Percentiles rank a stretch among this genome's conserved stretches.
phyloP scores from a whole-genome alignment of 768 basidiomycete genomes.

The Symmetrospora coprosmae region DNA sequence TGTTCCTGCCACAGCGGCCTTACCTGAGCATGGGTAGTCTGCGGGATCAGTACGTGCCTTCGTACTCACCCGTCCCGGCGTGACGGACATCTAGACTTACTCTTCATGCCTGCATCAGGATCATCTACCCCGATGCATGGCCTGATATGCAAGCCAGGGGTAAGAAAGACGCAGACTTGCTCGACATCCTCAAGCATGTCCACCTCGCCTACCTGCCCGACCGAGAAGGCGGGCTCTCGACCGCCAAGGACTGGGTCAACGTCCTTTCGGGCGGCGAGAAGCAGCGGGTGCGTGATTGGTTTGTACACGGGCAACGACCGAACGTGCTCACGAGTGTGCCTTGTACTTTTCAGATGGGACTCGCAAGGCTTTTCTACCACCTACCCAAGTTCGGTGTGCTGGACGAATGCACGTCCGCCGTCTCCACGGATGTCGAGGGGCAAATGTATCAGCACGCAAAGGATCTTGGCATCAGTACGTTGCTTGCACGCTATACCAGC shows the following conservation, averaged over 20 bases:
- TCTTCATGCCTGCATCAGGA: slow-evolving; percentile 40
- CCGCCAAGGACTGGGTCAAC: slow-evolving; percentile 90
- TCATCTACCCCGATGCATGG: slow-evolving; percentile 82
- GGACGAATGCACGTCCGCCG: slow-evolving; percentile 89
- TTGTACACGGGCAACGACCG: neutral
- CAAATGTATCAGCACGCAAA: slow-evolving; percentile 90
- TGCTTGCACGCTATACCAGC: neutral
- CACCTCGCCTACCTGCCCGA: slow-evolving; percentile 71
- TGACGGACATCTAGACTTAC: too few relatives aligned
- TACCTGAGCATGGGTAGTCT: slow-evolving; percentile 81
- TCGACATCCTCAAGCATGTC: slow-evolving; percentile 62
- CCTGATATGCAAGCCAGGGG: slow-evolving; percentile 52
- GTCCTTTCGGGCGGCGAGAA: slow-evolving; percentile 94
- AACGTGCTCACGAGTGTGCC: neutral
- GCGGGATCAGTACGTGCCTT: slow-evolving; percentile 63
- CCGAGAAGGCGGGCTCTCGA: slow-evolving; percentile 76
- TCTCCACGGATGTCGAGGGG: slow-evolving; percentile 90
- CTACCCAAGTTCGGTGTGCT: slow-evolving; percentile 65
- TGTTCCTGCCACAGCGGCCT: slow-evolving; percentile 73
- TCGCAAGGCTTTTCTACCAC: slow-evolving; percentile 88
- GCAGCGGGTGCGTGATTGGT: slow-evolving; percentile 50
- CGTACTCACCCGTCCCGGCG: too few relatives aligned
- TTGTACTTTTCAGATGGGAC: slow-evolving; percentile 51
- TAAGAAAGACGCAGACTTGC: slow-evolving; percentile 54
- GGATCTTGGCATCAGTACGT: slow-evolving; percentile 55